Evolutionary conservation across 2,329 filamentous ascomycete genomes (phyloP).

Genomic region (Nothophoma quercina): DNA sequence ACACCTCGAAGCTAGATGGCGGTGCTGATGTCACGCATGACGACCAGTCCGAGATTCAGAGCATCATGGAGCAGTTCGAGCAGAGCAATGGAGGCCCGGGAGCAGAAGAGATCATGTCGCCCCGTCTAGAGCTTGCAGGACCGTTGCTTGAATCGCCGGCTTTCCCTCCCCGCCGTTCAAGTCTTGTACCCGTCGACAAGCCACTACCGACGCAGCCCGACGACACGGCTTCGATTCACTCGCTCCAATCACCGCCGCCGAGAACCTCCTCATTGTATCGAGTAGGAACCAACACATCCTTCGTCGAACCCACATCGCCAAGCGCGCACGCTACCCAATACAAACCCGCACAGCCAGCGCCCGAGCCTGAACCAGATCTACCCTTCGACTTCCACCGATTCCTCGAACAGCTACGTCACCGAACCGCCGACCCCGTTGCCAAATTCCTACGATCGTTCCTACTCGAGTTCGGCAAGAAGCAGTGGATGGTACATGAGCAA

Average conservation of each 20-base stretch:
- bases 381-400: constrained; percentile 98
- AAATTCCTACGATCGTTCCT: constrained; percentile 95
- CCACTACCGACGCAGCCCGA: constrained; percentile 43
- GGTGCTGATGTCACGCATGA: constrained; percentile 57
- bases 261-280: constrained; percentile 46
- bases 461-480: constrained; percentile 92
- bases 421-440: constrained; percentile 96
- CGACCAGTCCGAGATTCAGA: constrained; percentile 88
- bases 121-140: constrained; percentile 80
- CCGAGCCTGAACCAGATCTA: constrained; percentile 74
- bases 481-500: constrained; percentile 99
- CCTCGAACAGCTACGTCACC: constrained; percentile 91
- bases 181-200: constrained; percentile 74
- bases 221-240: constrained; percentile 28
- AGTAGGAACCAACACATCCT: constrained; percentile 40
- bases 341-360: constrained; percentile 64
- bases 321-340: constrained; percentile 57
- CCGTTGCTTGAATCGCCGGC: constrained; percentile 72
- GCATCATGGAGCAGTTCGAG: constrained; percentile 96
- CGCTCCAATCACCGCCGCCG: constrained; percentile 43
- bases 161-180: constrained; percentile 85
- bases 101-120: constrained; percentile 90
- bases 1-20: constrained; percentile 60
- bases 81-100: constrained; percentile 74
- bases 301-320: constrained; percentile 43